These are phyloP conservation scores for Saturnispora zaruensis DNA, from an alignment of 805 yeast genomes.

Conservation along the genomic window DNA sequence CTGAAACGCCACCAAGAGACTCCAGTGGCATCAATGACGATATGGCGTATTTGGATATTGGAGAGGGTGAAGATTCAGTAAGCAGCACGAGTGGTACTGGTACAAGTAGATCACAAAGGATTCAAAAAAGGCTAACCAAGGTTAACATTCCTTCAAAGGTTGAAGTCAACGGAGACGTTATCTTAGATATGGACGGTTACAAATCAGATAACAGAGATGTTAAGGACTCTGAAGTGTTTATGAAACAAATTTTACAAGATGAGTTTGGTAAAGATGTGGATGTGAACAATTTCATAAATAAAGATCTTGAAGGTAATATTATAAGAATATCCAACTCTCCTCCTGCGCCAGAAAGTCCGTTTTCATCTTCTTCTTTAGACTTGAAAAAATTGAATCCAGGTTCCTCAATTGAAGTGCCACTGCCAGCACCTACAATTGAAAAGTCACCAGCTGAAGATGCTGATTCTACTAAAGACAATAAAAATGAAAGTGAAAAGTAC, in stretches of 20 bases:
- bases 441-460: background rate
- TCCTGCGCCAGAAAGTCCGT: conserved; percentile 7
- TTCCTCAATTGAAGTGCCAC: background rate
- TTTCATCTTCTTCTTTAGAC: conserved; percentile 9
- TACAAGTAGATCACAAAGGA: background rate
- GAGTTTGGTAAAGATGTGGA: conserved; percentile 57
- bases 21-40: conserved; percentile 29
- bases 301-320: conserved; percentile 60
- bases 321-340: conserved; percentile 37
- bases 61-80: conserved; percentile 22
- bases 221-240: conserved; percentile 64
- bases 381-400: conserved; percentile 5
- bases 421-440: background rate
- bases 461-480: background rate
- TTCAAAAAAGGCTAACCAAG: background rate
- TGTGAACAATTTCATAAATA: conserved; percentile 37
- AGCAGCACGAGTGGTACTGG: conserved; percentile 1
- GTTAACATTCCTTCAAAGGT: conserved; percentile 66
- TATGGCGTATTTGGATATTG: conserved; percentile 44
- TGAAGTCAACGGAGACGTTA: conserved; percentile 82
- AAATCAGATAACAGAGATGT: conserved; percentile 76
- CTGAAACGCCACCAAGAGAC: conserved; percentile 15
- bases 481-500: conserved; percentile 30
- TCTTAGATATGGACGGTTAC: conserved; percentile 92
- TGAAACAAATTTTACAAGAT: conserved; percentile 64